Base-by-base conservation (phyloP, 1,284 basidiomycete species). In the Rhizoctonia solani region DNA sequence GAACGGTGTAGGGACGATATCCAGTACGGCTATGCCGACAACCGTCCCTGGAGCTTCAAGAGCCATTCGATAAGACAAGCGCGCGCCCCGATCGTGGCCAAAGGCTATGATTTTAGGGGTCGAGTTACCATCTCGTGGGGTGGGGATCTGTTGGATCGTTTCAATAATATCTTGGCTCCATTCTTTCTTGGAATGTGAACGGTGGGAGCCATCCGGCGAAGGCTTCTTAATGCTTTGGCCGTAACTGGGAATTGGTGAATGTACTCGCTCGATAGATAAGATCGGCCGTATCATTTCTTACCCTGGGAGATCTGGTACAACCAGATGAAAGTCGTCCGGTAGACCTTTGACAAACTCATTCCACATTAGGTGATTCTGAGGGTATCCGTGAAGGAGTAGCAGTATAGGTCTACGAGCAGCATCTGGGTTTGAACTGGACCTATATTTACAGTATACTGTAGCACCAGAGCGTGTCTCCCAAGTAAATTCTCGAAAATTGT, bases 1-100 rank as follows among this genome's bases (percentile, higher is more conserved):
- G 56, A 71, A 69, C 13, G 68, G 52, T 0, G 72, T 73, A 2
- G 74, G 74, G 4, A 75, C 74, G 19, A 75, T 75, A 46, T 75
- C 74, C 19, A 75, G 71, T n/a, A 74, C 55, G 21, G 66, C 70
- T 6, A 72, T 47, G 1, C 73, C 74, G 23, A 63, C 50, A 21
- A 75, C 71, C 3, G 71, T 71, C 8, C 66, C 61, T 0, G 70
- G 72, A 16, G 50, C 68, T 46, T 74, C 74, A 25, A 74, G 69
- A 11, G 74, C 71, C 52, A 75, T 69, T 2, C 74, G 69, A 63
- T 75, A 75, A 0, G 73, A 72, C 9, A 75, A 53, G 16, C 74
- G 71, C 1, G 71, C 74, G 11, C 74, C 74, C 49, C 74, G 74
- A 66, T 75, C 74, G 65, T 75, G 74, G 3, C 74, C 74, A 47